Conservation (phyloP, 768 basidiomycete genomes). For the Boletellus sp. region DNA sequence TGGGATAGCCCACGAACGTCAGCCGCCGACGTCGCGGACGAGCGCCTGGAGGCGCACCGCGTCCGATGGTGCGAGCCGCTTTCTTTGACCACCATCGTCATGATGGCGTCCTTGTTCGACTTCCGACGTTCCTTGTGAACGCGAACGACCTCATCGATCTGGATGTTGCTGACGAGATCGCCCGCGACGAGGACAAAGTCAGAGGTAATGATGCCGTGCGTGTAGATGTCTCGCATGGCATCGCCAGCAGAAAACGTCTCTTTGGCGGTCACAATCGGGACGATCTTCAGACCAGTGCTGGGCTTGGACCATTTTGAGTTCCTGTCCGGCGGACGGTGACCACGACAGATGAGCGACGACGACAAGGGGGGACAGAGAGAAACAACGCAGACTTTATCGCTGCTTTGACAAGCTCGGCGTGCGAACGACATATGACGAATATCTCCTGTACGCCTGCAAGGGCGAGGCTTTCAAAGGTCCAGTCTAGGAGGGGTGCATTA, state of each 20-base stretch:
- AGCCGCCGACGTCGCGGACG: neutral
- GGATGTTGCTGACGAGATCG: slow-evolving; percentile 90
- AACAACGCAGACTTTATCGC: slow-evolving; percentile 71
- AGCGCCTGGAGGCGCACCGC: slow-evolving; percentile 43
- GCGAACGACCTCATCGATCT: slow-evolving; percentile 84
- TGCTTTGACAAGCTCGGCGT: slow-evolving; percentile 79
- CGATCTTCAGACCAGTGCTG: slow-evolving; percentile 74
- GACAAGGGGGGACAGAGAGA: slow-evolving; percentile 11
- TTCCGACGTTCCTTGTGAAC: slow-evolving; percentile 85
- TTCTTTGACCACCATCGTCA: slow-evolving; percentile 93
- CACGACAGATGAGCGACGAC: slow-evolving; percentile 7
- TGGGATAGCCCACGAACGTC: slow-evolving; percentile 23
- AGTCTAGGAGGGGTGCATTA: slow-evolving; percentile 89
- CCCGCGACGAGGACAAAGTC: slow-evolving; percentile 92
- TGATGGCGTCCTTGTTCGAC: slow-evolving; percentile 87
- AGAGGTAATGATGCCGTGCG: slow-evolving; percentile 81
- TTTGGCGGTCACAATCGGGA: slow-evolving; percentile 81
- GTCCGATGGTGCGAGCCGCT: slow-evolving; percentile 69
- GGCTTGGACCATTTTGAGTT: slow-evolving; percentile 85
- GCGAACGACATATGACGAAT: slow-evolving; percentile 91
- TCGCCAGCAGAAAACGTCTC: slow-evolving; percentile 87
- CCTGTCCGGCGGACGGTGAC: slow-evolving; percentile 34
- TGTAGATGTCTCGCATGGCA: slow-evolving; percentile 92
- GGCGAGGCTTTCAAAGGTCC: slow-evolving; percentile 94
- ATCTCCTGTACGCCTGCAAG: slow-evolving; percentile 96